Conservation (phyloP, 331 rosid genomes). For the Quercus phellos region DNA sequence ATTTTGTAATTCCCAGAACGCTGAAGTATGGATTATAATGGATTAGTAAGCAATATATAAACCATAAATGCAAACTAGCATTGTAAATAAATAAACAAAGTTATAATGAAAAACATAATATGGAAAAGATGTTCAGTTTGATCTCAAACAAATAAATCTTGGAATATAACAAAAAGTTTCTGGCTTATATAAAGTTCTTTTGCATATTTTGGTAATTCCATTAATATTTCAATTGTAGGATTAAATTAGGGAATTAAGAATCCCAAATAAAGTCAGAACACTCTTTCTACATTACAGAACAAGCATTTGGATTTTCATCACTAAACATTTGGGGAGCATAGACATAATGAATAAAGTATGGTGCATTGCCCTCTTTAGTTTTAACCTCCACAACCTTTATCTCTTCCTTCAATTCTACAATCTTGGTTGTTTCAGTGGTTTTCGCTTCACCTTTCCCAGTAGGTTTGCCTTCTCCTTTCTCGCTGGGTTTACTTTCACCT, state of each 20-base stretch:
- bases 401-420: slow-evolving; percentile 15
- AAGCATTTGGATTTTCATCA: slow-evolving; percentile 88
- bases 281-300: slow-evolving; percentile 34
- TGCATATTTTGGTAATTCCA: not conserved
- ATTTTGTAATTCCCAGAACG: too few species aligned
- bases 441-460: not conserved
- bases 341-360: slow-evolving; percentile 79
- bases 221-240: not conserved
- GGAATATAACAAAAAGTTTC: too few species aligned
- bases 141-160: too few species aligned
- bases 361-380: slow-evolving; percentile 37
- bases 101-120: too few species aligned
- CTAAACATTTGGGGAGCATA: slow-evolving; percentile 83
- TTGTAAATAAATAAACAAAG: too few species aligned
- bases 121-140: too few species aligned
- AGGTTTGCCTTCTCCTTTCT: not conserved
- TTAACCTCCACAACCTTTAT: slow-evolving; percentile 33
- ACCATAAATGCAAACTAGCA: too few species aligned
- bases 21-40: too few species aligned
- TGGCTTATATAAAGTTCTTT: too few species aligned
- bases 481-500: not conserved
- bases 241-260: not conserved
- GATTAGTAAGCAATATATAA: too few species aligned
- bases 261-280: too few species aligned
- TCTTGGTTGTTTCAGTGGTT: slow-evolving; percentile 7